Conservation (phyloP, 2,329 filamentous ascomycete species). For the Leptographium wingfieldii region DNA sequence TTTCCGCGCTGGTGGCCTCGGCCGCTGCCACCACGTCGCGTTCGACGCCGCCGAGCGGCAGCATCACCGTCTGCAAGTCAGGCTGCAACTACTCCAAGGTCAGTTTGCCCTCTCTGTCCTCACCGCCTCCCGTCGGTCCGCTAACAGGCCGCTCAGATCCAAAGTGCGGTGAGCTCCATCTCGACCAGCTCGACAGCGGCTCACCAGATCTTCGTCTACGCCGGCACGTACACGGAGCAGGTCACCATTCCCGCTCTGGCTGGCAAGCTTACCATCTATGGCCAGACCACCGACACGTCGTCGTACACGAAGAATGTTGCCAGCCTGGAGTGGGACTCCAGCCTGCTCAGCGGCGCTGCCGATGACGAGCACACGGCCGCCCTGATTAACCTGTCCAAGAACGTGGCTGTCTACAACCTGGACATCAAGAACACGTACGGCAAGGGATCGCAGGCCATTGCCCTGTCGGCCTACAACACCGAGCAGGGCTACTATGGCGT, state of each 20-base stretch:
- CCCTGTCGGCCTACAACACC: constrained; percentile 29
- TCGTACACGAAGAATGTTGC: constrained; percentile 44
- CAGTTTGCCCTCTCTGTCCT: neutral
- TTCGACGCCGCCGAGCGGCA: constrained; percentile 1
- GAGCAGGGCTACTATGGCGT: constrained; percentile 35
- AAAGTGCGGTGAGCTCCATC: constrained; percentile 45
- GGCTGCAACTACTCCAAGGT: constrained; percentile 4
- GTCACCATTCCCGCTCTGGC: constrained; percentile 36
- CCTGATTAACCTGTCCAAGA: constrained; percentile 29
- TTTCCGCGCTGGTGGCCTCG: neutral
- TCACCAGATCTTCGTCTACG: constrained; percentile 50
- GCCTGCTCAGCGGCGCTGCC: constrained; percentile 30
- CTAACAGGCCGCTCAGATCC: constrained; percentile 20
- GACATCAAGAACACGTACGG: constrained; percentile 36
- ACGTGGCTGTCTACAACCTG: constrained; percentile 51
- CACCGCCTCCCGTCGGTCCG: neutral
- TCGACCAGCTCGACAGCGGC: constrained; percentile 33
- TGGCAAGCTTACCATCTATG: constrained; percentile 36
- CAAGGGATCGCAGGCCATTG: constrained; percentile 33
- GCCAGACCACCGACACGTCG: constrained; percentile 40
- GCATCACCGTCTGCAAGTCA: constrained; percentile 8
- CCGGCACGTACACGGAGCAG: constrained; percentile 49
- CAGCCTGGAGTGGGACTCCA: constrained; percentile 32
- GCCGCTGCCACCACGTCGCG: neutral
- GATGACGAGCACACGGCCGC: constrained; percentile 39